Evolutionary conservation across 345 rosid genomes (phyloP).

Genomic region (Boechera retrofracta): DNA sequence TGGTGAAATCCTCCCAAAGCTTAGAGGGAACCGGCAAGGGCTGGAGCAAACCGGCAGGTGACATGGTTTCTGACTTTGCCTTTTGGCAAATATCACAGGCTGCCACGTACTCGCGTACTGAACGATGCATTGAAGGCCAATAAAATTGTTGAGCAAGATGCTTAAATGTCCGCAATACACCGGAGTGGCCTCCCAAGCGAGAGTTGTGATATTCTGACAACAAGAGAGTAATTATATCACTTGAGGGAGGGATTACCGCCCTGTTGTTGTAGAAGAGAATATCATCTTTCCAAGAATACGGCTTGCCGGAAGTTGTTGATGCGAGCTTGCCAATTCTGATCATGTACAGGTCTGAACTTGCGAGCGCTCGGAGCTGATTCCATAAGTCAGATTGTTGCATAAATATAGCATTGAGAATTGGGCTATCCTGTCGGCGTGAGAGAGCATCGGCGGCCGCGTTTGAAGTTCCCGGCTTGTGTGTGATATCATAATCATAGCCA

Average conservation of each 20-base stretch:
- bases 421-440: neutral
- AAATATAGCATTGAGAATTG: neutral
- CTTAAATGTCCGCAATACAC: too few species aligned
- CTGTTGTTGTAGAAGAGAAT: too few species aligned
- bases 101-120: neutral
- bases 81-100: neutral
- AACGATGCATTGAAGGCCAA: neutral
- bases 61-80: fast-evolving
- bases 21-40: neutral
- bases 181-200: too few species aligned
- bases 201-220: too few species aligned
- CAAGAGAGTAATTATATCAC: too few species aligned
- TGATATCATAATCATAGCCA: neutral
- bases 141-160: too few species aligned
- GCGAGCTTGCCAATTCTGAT: too few species aligned
- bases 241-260: too few species aligned
- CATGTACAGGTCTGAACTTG: too few species aligned
- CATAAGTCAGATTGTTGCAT: neutral
- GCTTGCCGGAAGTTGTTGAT: too few species aligned
- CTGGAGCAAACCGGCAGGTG: fast-evolving
- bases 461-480: neutral
- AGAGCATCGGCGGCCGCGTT: neutral
- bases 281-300: too few species aligned
- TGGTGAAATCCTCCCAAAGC: too few species aligned
- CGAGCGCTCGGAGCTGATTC: neutral